Percentiles rank a stretch among this genome's conserved stretches.
phyloP scores from a whole-genome alignment of 345 rosid species.

The Brassica napus region DNA sequence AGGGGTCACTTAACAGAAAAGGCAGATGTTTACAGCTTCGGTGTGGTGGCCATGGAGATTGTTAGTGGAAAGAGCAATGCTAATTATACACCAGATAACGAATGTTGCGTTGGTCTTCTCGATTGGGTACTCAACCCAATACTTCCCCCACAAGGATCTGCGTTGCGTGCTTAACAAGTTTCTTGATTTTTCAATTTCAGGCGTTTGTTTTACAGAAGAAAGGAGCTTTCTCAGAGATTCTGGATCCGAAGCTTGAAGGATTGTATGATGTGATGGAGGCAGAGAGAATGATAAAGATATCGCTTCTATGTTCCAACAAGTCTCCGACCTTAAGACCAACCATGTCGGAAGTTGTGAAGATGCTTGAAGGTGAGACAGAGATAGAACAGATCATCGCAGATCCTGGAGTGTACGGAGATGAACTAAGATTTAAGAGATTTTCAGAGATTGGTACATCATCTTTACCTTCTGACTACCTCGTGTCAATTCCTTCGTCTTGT shows the following conservation, averaged over 20 bases:
- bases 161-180: not conserved
- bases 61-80: slow-evolving; percentile 45
- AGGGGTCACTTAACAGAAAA: slow-evolving; percentile 55
- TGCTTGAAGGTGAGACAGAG: slow-evolving; percentile 48
- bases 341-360: slow-evolving; percentile 56
- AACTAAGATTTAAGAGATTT: not conserved
- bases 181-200: slow-evolving; percentile 34
- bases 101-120: slow-evolving; percentile 46
- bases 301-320: slow-evolving; percentile 51
- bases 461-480: slow-evolving; percentile 1
- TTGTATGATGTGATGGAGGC: slow-evolving; percentile 43
- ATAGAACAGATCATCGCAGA: slow-evolving; percentile 37
- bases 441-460: slow-evolving; percentile 24
- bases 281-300: slow-evolving; percentile 50
- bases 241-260: slow-evolving; percentile 46
- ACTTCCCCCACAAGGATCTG: not conserved
- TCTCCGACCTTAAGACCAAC: slow-evolving; percentile 51
- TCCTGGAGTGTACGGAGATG: slow-evolving; percentile 32
- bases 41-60: slow-evolving; percentile 53
- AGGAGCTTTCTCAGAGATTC: slow-evolving; percentile 38
- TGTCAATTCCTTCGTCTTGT: slow-evolving; percentile 1
- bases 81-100: slow-evolving; percentile 33
- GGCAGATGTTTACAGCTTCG: slow-evolving; percentile 64
- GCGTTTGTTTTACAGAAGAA: slow-evolving; percentile 46
- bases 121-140: slow-evolving; percentile 50